These are phyloP conservation scores for Cadophora malorum DNA, from an alignment of 2,329 filamentous ascomycete species.

Conservation along the genomic window DNA sequence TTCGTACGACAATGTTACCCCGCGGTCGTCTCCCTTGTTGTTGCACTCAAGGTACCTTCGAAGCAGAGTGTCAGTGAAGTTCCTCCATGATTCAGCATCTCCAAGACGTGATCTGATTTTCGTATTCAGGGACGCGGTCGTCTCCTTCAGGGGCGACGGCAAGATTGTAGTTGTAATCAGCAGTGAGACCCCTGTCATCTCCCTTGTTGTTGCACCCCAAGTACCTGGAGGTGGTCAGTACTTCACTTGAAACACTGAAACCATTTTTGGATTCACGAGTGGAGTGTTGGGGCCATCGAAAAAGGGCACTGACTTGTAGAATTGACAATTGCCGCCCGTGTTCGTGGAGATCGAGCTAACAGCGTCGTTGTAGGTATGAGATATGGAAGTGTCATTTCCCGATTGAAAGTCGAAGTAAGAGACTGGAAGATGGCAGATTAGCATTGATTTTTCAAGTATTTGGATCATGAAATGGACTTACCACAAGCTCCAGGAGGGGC, in stretches of 20 bases:
- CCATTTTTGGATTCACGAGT: too few species aligned
- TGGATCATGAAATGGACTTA: not conserved
- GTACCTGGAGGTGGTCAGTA: not conserved
- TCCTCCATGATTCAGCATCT: not conserved
- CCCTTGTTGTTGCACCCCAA: conserved; percentile 3
- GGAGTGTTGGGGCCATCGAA: not conserved
- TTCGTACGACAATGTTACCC: not conserved
- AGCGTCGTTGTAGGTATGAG: not conserved
- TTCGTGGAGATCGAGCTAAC: conserved; percentile 11
- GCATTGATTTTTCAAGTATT: not conserved
- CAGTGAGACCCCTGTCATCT: conserved; percentile 2
- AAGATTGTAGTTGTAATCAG: conserved; percentile 6
- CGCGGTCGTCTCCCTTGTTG: conserved; percentile 7
- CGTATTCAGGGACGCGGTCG: conserved; percentile 4
- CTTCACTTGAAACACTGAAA: conserved; percentile 1
- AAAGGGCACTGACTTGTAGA: not conserved
- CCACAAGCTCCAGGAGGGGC: conserved; percentile 1
- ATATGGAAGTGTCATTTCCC: not conserved
- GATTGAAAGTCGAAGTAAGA: conserved; percentile 5
- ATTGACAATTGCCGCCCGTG: conserved; percentile 3
- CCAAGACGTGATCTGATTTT: not conserved
- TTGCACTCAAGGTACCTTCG: conserved; percentile 1
- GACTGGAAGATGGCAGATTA: not conserved
- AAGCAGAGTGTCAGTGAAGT: not conserved
- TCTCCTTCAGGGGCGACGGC: not conserved